Conservation (phyloP, 306 rosid genomes). For the barrel medic (Medicago truncatula) region DNA sequence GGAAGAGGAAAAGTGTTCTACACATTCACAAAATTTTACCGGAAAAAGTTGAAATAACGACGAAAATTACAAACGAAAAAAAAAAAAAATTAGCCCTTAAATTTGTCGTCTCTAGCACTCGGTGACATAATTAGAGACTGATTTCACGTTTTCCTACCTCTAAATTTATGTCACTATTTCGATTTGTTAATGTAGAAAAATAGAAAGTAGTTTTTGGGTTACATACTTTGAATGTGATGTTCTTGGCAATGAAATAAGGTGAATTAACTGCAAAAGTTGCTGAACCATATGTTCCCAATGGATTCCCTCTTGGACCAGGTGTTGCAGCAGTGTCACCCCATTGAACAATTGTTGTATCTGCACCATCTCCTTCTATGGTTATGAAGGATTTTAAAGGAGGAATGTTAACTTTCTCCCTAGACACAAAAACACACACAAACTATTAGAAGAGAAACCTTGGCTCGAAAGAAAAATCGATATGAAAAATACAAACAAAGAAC, state of each 20-base stretch:
- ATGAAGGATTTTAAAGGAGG: conserved; percentile 82
- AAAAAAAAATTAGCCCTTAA: neutral
- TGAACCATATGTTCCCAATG: conserved; percentile 81
- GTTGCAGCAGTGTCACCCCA: conserved; percentile 99
- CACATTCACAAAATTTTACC: conserved; percentile 28
- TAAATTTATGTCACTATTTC: neutral
- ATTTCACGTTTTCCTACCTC: neutral
- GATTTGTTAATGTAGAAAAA: neutral
- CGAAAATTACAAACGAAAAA: neutral
- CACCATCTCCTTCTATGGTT: conserved; percentile 91
- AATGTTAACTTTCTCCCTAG: conserved; percentile 91
- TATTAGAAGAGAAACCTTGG: too few species aligned
- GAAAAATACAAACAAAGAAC: too few species aligned
- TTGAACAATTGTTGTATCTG: conserved; percentile 86
- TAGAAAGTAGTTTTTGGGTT: neutral
- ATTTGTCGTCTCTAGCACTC: neutral
- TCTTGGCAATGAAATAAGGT: conserved; percentile 90
- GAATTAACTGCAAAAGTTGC: conserved; percentile 95
- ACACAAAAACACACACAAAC: neutral
- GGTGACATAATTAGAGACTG: neutral
- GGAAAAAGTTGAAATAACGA: neutral
- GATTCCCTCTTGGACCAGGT: conserved; percentile 69
- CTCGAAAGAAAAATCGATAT: neutral
- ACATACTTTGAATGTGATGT: conserved; percentile 86
- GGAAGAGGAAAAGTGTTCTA: conserved; percentile 92